These are phyloP conservation scores for Endoconidiophora laricicola DNA, from an alignment of 2,329 filamentous ascomycete genomes.

Conservation along the genomic window DNA sequence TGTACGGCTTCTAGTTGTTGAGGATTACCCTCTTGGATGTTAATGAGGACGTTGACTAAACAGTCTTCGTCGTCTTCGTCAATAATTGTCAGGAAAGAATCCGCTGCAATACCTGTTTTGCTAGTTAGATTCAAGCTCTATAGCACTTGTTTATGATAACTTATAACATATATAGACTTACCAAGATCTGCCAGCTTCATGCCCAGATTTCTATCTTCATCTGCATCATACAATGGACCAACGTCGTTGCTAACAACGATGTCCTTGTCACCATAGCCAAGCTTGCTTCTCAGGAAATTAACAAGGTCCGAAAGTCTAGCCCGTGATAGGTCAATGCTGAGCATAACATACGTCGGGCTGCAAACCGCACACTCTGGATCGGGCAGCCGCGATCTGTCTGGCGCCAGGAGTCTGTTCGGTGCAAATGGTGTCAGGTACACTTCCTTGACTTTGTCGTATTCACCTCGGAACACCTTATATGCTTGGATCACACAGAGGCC, in stretches of 20 bases:
- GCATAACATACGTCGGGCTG: slow-evolving; percentile 49
- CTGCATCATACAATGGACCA: slow-evolving; percentile 73
- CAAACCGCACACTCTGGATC: slow-evolving; percentile 77
- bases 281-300: slow-evolving; percentile 50
- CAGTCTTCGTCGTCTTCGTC: slow-evolving; percentile 62
- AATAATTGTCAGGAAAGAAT: slow-evolving; percentile 67
- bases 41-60: slow-evolving; percentile 65
- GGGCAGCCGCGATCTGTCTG: slow-evolving; percentile 42
- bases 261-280: slow-evolving; percentile 64
- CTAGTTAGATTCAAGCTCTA: slow-evolving; percentile 15
- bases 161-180: slow-evolving; percentile 19
- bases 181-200: slow-evolving; percentile 68
- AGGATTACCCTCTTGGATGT: slow-evolving; percentile 34
- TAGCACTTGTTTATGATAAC: background rate
- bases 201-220: slow-evolving; percentile 68
- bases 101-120: slow-evolving; percentile 44
- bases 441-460: slow-evolving; percentile 59
- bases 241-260: slow-evolving; percentile 60
- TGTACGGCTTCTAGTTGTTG: slow-evolving; percentile 8
- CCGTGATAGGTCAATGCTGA: slow-evolving; percentile 50
- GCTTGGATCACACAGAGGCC: slow-evolving; percentile 82
- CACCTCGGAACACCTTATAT: slow-evolving; percentile 69
- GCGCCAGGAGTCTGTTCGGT: slow-evolving; percentile 38
- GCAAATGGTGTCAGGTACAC: slow-evolving; percentile 64
- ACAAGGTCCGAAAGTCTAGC: slow-evolving; percentile 70